Evolutionary conservation across 768 basidiomycete genomes (phyloP), one percentile per base, ranked within the genome.

Genomic region (Gyrodon lividus): DNA sequence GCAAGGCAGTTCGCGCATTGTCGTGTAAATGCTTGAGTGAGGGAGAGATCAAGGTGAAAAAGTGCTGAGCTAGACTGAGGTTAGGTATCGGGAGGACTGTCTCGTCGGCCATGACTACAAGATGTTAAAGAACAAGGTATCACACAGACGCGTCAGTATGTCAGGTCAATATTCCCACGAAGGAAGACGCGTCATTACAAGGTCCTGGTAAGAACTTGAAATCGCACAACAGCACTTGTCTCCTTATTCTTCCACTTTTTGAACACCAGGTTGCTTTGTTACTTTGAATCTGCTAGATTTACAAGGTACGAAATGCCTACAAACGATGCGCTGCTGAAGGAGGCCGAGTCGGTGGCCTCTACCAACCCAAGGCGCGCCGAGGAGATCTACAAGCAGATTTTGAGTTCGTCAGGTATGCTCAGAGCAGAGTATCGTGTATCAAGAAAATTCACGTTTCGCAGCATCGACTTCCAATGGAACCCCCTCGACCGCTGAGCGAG

Each of bases 1-100:
- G 70, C 37, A 97, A 73, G 2, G 79, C 74, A 12, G 73, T 74
- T 30, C 79, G 75, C 6, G 93, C 89, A 56, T 81, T 72, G 5
- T 83, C 77, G 59, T 93, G 90, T 3, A 89, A 76, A 43, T 81
- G 75, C 0, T 74, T 64, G 33, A 93, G 77, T 1, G 77, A 72
- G 0, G 83, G 77, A 17, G 80, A 81, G 12, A 83, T 79, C 4
- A 98, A 77, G 9, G 81, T 79, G 61, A 91, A 97, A 12, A 87
- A 74, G 63, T 87, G 81, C 61, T 96, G 88, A 0, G 94, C 79
- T 16, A 96, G 78, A 10, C 77, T 73, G 50, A 94, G 83, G 66
- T 97, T 95, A 20, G 94, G 95, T 54, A 90, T 87, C 0, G 92
- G 92, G 34, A 90, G 78, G 2, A 94, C 83, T 13, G 81, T 72